Conservation (phyloP, 2,329 filamentous ascomycete genomes). For the Colletotrichum destructivum region DNA sequence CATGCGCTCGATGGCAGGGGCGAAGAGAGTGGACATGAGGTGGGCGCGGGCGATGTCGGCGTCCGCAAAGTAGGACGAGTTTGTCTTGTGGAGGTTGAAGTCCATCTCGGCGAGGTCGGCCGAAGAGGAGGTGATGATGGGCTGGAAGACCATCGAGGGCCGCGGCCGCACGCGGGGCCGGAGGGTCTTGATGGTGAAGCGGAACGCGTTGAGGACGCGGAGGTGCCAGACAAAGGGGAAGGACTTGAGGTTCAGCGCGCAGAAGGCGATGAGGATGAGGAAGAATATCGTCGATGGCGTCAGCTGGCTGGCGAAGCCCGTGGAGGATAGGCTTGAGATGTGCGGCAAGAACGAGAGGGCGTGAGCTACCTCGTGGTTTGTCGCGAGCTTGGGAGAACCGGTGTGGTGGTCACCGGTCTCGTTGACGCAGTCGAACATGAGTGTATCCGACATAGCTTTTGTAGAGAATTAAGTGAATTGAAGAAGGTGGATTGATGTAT, state of each 20-base stretch:
- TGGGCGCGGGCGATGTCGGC: constrained; percentile 78
- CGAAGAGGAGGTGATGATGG: constrained; percentile 72
- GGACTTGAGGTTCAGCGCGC: constrained; percentile 7
- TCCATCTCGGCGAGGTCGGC: constrained; percentile 77
- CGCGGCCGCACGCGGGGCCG: not conserved
- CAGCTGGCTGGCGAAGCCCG: not conserved
- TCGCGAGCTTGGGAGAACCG: not conserved
- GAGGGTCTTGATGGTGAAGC: constrained; percentile 20
- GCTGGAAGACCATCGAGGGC: constrained; percentile 66
- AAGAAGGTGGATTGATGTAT: not conserved
- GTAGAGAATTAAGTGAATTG: no score
- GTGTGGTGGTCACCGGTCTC: not conserved
- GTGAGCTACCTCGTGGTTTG: not conserved
- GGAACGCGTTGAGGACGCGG: constrained; percentile 23
- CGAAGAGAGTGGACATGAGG: constrained; percentile 68
- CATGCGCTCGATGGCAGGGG: constrained; percentile 51
- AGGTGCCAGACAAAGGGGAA: constrained; percentile 17
- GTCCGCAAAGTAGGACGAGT: constrained; percentile 80
- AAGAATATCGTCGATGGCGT: not conserved
- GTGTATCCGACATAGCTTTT: not conserved
- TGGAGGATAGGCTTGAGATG: not conserved
- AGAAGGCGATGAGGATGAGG: not conserved
- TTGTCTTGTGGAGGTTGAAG: constrained; percentile 82
- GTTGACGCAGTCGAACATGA: not conserved
- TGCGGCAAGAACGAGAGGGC: not conserved